These are phyloP conservation scores for Knufia fluminis DNA, from an alignment of 2,329 filamentous ascomycete species.

Conservation along the genomic window DNA sequence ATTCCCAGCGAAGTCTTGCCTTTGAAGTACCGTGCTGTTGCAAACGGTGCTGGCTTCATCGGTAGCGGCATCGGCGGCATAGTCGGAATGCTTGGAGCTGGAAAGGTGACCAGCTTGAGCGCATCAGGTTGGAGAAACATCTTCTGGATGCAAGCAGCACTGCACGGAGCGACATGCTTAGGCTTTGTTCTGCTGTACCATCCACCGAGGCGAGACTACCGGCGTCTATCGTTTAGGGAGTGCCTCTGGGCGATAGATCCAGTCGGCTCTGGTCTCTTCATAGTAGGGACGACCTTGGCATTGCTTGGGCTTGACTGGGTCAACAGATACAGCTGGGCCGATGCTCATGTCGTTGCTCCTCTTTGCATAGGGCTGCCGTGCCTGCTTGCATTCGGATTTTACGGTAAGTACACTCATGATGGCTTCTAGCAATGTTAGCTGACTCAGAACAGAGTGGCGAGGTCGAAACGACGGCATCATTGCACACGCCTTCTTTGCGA, in stretches of 20 bases:
- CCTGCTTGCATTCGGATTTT: constrained; percentile 33
- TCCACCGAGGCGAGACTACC: constrained; percentile 34
- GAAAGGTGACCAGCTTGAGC: constrained; percentile 42
- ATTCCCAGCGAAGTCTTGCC: constrained; percentile 50
- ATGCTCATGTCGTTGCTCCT: constrained; percentile 31
- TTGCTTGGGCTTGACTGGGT: constrained; percentile 41
- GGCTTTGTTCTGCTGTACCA: constrained; percentile 43
- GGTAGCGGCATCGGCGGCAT: constrained; percentile 46
- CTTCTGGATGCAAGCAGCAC: constrained; percentile 51
- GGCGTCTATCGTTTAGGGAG: constrained; percentile 32
- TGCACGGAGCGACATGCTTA: constrained; percentile 41
- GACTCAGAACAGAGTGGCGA: constrained; percentile 42
- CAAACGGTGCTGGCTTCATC: constrained; percentile 45
- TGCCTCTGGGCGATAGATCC: constrained; percentile 42
- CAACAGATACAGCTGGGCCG: constrained; percentile 33
- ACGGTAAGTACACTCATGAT: constrained; percentile 19
- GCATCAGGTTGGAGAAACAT: constrained; percentile 46
- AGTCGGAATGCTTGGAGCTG: constrained; percentile 42
- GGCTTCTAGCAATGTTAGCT: constrained; percentile 3
- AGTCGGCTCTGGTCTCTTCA: constrained; percentile 38
- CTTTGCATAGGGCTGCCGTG: constrained; percentile 35
- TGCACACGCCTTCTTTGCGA: constrained; percentile 47
- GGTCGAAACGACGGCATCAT: constrained; percentile 46
- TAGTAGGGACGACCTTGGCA: constrained; percentile 36
- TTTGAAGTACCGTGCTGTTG: constrained; percentile 47